Percentiles rank a stretch among this genome's conserved stretches.
These are phyloP conservation scores for Trichothecium roseum DNA, from an alignment of 2,329 filamentous ascomycete genomes.

Conservation along the genomic window DNA sequence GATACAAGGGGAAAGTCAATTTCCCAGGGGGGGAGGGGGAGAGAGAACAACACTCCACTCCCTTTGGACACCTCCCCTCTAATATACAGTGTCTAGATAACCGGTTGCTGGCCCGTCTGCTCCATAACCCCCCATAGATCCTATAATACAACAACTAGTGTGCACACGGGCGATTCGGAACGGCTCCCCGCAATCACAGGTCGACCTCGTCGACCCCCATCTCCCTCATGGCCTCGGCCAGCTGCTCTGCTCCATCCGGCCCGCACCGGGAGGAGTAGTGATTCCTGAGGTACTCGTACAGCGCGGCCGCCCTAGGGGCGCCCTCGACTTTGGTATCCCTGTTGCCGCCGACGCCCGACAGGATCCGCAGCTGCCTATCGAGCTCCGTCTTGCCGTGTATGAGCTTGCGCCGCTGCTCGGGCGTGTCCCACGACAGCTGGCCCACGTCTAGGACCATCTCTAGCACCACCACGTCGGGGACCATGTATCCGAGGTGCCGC, in stretches of 20 bases:
- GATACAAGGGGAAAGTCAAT: too few species aligned
- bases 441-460: constrained; percentile 35
- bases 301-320: constrained; percentile 22
- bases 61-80: too few species aligned
- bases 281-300: constrained; percentile 31
- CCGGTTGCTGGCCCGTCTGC: too few species aligned
- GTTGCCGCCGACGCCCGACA: constrained; percentile 16
- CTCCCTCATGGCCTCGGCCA: constrained; percentile 18
- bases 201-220: constrained; percentile 30
- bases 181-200: too few species aligned
- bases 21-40: too few species aligned
- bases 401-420: constrained; percentile 27
- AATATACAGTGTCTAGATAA: too few species aligned
- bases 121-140: too few species aligned
- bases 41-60: too few species aligned
- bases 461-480: constrained; percentile 33
- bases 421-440: constrained; percentile 31
- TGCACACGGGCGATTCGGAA: too few species aligned
- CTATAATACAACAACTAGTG: too few species aligned
- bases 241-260: constrained; percentile 11
- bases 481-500: constrained; percentile 30
- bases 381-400: constrained; percentile 30
- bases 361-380: constrained; percentile 24
- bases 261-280: constrained; percentile 20
- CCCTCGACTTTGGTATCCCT: constrained; percentile 26